Conservation (phyloP, 106 monocot species). For the Dioscorea alata region DNA sequence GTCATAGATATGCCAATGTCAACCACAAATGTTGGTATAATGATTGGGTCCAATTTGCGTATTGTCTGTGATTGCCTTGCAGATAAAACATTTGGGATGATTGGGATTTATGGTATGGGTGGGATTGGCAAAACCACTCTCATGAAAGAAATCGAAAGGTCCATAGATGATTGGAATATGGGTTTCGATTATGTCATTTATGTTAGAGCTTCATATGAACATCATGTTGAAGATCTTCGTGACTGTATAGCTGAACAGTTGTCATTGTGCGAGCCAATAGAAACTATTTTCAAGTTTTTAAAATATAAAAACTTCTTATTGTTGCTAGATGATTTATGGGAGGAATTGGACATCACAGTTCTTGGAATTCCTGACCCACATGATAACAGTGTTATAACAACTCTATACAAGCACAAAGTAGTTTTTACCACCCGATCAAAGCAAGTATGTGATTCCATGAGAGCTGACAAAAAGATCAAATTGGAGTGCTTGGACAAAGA, state of each 20-base stretch:
- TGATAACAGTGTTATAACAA: neutral
- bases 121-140: conserved; percentile 18
- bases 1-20: too few relatives aligned
- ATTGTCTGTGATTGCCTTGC: neutral
- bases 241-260: neutral
- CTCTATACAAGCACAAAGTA: neutral
- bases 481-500: neutral
- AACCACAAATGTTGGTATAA: neutral
- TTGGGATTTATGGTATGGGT: conserved; percentile 15
- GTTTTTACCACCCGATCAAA: conserved; percentile 2
- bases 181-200: conserved; percentile 3
- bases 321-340: conserved; percentile 21
- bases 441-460: conserved; percentile 5
- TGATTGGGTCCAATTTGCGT: neutral
- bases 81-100: neutral
- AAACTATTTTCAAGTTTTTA: conserved; percentile 3
- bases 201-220: neutral
- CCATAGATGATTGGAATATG: neutral
- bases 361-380: too few relatives aligned
- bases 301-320: conserved; percentile 10
- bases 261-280: neutral
- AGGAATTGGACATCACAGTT: neutral
- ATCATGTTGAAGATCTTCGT: neutral
- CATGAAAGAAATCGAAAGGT: neutral
- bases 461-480: neutral